phyloP scores from a whole-genome alignment of 441 rosid species.

The Euphorbia schlechtendalii region DNA sequence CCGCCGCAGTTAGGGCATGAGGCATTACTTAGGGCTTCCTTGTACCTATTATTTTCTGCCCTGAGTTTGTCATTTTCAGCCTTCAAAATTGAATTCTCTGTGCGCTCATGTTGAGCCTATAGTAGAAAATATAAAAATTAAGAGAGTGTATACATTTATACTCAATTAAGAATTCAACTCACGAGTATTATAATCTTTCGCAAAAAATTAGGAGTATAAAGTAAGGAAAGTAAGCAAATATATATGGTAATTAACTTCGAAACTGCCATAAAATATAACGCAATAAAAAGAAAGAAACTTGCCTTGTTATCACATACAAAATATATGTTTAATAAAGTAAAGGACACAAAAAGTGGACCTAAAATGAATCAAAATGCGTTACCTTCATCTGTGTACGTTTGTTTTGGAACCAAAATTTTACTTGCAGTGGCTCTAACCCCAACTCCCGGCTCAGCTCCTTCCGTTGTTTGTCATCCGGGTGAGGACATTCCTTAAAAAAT shows the following conservation, averaged over 20 bases:
- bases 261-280: neutral
- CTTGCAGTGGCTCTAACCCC: slow-evolving; percentile 80
- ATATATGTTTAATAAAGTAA: neutral
- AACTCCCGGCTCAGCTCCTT: slow-evolving; percentile 80
- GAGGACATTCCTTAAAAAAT: slow-evolving; percentile 91
- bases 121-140: neutral
- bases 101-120: slow-evolving; percentile 85
- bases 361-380: neutral
- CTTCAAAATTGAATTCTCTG: slow-evolving; percentile 64
- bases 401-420: slow-evolving; percentile 99
- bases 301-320: neutral
- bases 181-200: too few relatives aligned
- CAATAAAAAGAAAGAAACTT: neutral
- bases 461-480: slow-evolving; percentile 95
- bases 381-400: slow-evolving; percentile 99
- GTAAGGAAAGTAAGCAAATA: neutral
- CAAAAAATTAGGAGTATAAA: neutral
- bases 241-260: neutral
- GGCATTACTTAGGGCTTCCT: slow-evolving; percentile 74
- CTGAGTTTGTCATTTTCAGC: slow-evolving; percentile 78
- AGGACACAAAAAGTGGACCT: neutral
- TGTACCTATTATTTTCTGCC: slow-evolving; percentile 78
- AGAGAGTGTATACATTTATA: too few relatives aligned
- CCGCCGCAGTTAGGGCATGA: slow-evolving; percentile 96
- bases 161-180: too few relatives aligned